Percentiles rank a stretch among this genome's conserved stretches.
Evolutionary conservation across 108 stramenopile genomes (phyloP).

Genomic region (Skeletonema costatum): DNA sequence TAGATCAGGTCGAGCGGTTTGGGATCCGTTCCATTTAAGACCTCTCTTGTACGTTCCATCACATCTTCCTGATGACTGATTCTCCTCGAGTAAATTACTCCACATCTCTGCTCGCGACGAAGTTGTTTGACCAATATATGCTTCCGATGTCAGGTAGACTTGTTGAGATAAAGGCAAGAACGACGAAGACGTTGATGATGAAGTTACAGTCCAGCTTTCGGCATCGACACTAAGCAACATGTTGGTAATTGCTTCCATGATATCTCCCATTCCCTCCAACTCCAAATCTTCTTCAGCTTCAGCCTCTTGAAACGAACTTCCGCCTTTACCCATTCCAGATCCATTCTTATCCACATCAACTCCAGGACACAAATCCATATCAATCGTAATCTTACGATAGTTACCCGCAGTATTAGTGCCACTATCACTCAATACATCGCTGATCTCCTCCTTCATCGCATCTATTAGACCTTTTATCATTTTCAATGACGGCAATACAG

Average conservation of each 20-base stretch:
- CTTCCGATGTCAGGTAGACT: conserved; percentile 22
- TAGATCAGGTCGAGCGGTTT: background rate
- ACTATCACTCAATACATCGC: background rate
- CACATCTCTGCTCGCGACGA: conserved; percentile 8
- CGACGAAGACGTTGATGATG: background rate
- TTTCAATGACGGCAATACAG: conserved; percentile 24
- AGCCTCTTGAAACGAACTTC: background rate
- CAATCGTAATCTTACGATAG: background rate
- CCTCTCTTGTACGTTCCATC: conserved; percentile 2
- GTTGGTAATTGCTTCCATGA: background rate
- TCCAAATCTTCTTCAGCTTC: background rate
- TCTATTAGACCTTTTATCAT: conserved; percentile 12
- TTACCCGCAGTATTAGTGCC: background rate
- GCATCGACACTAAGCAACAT: background rate
- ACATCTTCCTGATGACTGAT: conserved; percentile 16
- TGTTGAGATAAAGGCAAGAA: background rate
- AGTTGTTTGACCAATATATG: background rate
- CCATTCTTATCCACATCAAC: background rate
- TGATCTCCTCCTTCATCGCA: background rate
- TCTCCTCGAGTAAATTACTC: conserved; percentile 3
- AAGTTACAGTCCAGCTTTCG: background rate
- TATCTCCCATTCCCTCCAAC: background rate
- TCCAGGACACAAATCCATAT: conserved; percentile 19
- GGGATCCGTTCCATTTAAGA: background rate
- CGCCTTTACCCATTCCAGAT: background rate